Evolutionary conservation across 2,329 filamentous ascomycete species (phyloP).

Genomic region (Phaeosphaeriaceae sp.): DNA sequence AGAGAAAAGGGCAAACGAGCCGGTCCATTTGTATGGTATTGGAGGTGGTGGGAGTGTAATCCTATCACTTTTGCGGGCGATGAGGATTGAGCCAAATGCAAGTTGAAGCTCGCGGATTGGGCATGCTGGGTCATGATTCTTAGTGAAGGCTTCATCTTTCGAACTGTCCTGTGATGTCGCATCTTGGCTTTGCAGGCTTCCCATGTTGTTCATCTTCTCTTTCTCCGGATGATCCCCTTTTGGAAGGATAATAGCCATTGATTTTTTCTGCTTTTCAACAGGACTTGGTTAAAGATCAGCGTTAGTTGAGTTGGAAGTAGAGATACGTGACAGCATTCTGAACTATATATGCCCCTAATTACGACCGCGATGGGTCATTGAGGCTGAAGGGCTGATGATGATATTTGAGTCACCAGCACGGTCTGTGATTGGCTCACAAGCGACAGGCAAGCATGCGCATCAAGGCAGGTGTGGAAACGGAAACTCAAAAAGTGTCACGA

Average conservation of each 20-base stretch:
- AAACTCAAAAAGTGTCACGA: background rate
- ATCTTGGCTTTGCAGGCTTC: background rate
- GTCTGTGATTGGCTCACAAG: slow-evolving; percentile 1
- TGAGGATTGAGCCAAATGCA: slow-evolving; percentile 16
- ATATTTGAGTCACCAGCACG: slow-evolving; percentile 1
- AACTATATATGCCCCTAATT: no score
- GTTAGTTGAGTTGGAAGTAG: no score
- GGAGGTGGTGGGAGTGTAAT: background rate
- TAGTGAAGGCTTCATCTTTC: background rate
- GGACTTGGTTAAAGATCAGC: no score
- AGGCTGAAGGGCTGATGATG: background rate
- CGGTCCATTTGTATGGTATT: slow-evolving; percentile 13
- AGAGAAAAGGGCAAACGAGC: slow-evolving; percentile 19
- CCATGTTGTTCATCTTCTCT: background rate
- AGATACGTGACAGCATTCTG: no score
- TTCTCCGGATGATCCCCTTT: no score
- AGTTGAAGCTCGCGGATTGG: slow-evolving; percentile 20
- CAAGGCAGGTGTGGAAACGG: background rate
- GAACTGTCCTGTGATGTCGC: background rate
- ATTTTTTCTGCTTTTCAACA: no score
- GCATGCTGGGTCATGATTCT: background rate
- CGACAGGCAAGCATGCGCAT: background rate
- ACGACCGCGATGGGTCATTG: background rate
- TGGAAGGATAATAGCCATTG: no score
- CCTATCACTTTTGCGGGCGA: background rate